These are phyloP conservation scores for Pneumocystis murina DNA, from an alignment of 1,139 yeast genomes.

Conservation along the genomic window DNA sequence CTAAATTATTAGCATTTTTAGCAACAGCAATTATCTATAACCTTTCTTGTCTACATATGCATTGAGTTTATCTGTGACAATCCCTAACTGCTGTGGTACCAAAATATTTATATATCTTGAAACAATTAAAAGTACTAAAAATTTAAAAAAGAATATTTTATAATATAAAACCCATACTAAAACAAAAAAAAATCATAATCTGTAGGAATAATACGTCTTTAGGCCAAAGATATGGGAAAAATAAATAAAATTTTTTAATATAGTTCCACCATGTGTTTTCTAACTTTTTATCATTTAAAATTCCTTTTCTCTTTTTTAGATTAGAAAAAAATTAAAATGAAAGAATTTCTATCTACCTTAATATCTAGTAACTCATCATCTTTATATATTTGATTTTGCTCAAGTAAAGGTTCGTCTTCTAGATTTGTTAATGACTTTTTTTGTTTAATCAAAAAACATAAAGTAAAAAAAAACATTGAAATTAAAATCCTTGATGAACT, in stretches of 20 bases:
- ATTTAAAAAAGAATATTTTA: background rate
- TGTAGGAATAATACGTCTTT: background rate
- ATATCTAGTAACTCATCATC: background rate
- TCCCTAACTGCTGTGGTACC: background rate
- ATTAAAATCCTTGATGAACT: background rate
- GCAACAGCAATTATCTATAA: background rate
- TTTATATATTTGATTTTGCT: background rate
- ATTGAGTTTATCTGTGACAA: background rate
- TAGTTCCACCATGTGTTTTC: background rate
- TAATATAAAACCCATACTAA: background rate
- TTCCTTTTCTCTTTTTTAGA: background rate
- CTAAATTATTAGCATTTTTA: background rate
- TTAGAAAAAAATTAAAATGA: background rate
- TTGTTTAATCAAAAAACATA: background rate
- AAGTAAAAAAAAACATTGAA: background rate
- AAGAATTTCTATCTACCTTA: background rate
- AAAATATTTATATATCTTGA: background rate
- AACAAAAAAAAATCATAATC: background rate
- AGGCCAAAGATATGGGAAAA: conserved; percentile 2
- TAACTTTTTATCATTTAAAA: background rate
- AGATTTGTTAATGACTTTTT: background rate
- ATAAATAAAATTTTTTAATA: background rate
- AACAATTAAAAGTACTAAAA: background rate
- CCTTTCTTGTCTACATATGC: background rate
- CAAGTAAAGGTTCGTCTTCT: background rate